Conservation (phyloP, 2,329 filamentous ascomycete genomes). For the Claviceps quebecensis region DNA sequence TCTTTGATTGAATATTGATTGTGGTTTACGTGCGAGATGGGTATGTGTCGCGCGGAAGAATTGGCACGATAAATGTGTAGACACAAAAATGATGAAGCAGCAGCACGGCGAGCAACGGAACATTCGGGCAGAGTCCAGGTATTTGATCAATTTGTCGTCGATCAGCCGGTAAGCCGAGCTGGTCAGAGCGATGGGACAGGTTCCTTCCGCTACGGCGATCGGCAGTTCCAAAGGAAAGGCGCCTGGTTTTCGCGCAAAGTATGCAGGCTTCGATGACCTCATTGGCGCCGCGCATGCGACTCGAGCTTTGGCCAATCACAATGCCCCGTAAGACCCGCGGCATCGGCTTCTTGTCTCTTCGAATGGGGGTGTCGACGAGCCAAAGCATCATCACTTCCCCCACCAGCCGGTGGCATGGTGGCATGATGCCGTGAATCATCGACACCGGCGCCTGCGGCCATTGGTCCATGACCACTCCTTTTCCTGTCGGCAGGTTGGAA, state of each 20-base stretch:
- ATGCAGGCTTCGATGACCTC: slow-evolving; percentile 6
- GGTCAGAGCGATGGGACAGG: background rate
- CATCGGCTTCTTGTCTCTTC: background rate
- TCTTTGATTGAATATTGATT: background rate
- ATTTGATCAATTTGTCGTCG: background rate
- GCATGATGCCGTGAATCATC: no score
- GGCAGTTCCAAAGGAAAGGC: slow-evolving; percentile 4
- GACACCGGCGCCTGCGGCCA: no score
- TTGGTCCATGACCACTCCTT: no score
- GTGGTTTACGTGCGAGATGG: background rate
- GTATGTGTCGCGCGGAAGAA: background rate
- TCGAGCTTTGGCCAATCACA: slow-evolving; percentile 1
- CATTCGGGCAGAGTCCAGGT: background rate
- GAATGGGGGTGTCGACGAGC: background rate
- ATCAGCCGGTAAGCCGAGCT: background rate
- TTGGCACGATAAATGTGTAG: background rate
- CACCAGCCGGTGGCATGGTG: no score
- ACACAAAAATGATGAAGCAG: background rate
- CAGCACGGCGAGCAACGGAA: background rate
- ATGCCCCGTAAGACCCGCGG: background rate
- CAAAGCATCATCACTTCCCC: no score
- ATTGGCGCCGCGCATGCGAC: background rate
- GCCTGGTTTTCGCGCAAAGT: background rate
- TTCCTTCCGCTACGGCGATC: background rate
- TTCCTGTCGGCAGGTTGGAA: no score